phyloP scores from a whole-genome alignment of 2,329 filamentous ascomycete genomes.

The Chaetomiaceae sp. region DNA sequence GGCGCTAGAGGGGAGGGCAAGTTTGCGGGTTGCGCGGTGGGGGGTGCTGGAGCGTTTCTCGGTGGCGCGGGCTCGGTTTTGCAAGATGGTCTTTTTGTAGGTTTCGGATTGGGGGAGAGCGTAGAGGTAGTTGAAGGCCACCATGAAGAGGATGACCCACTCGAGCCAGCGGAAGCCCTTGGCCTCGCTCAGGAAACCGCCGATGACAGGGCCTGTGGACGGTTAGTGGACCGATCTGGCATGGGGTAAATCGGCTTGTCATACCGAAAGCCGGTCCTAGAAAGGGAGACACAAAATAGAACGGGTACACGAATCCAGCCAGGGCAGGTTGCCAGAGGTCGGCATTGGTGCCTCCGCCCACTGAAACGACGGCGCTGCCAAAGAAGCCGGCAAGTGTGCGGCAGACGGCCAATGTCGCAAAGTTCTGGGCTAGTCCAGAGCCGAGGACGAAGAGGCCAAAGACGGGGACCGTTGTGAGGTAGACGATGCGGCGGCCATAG shows the following conservation, averaged over 20 bases:
- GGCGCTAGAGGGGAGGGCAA: background rate
- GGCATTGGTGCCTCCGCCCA: conserved; percentile 27
- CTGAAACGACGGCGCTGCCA: conserved; percentile 26
- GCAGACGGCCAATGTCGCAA: conserved; percentile 24
- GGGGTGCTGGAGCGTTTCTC: background rate
- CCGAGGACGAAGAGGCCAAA: conserved; percentile 11
- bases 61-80: background rate
- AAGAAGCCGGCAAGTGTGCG: conserved; percentile 35
- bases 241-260: background rate
- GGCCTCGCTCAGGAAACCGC: conserved; percentile 36
- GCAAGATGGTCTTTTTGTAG: conserved; percentile 38
- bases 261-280: conserved; percentile 10
- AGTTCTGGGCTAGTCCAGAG: conserved; percentile 6
- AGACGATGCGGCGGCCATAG: conserved; percentile 9
- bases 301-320: conserved; percentile 5
- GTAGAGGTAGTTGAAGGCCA: conserved; percentile 30
- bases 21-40: background rate
- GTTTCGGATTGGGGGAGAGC: conserved; percentile 38
- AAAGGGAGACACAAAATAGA: conserved; percentile 12
- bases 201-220: conserved; percentile 34
- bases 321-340: conserved; percentile 21
- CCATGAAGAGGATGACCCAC: conserved; percentile 38
- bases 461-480: conserved; percentile 6
- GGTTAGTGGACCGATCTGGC: background rate
- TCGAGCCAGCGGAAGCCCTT: conserved; percentile 38